These are phyloP conservation scores for Croton laevigatus DNA, from an alignment of 441 rosid genomes.

Conservation along the genomic window DNA sequence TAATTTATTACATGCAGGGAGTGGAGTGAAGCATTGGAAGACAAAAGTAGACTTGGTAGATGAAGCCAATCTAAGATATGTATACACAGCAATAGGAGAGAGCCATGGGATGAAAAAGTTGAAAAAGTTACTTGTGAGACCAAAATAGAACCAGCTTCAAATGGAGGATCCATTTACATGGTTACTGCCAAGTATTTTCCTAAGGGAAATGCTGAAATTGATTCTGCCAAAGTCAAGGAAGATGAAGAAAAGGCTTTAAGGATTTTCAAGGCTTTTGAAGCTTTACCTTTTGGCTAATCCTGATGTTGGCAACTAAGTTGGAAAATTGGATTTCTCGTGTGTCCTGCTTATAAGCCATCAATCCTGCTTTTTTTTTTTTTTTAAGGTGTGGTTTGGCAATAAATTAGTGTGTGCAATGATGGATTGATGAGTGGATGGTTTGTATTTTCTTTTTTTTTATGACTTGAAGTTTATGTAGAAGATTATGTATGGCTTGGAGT, in stretches of 20 bases:
- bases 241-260: neutral
- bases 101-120: neutral
- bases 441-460: no score
- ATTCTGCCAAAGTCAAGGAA: neutral
- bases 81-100: neutral
- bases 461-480: no score
- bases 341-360: no score
- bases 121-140: neutral
- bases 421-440: no score
- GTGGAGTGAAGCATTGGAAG: neutral
- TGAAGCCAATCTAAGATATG: neutral
- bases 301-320: neutral
- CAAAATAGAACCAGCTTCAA: constrained; percentile 25
- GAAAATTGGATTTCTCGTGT: neutral
- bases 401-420: no score
- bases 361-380: no score
- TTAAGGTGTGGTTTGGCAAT: no score
- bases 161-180: constrained; percentile 38
- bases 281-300: constrained; percentile 2
- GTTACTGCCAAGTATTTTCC: constrained; percentile 18
- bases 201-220: neutral
- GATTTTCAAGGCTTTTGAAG: neutral
- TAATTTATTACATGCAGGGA: no score
- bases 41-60: neutral
- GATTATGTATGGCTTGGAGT: no score